Evolutionary conservation across 148 eudicot species (phyloP).

Genomic region (Rhododendron simsii): DNA sequence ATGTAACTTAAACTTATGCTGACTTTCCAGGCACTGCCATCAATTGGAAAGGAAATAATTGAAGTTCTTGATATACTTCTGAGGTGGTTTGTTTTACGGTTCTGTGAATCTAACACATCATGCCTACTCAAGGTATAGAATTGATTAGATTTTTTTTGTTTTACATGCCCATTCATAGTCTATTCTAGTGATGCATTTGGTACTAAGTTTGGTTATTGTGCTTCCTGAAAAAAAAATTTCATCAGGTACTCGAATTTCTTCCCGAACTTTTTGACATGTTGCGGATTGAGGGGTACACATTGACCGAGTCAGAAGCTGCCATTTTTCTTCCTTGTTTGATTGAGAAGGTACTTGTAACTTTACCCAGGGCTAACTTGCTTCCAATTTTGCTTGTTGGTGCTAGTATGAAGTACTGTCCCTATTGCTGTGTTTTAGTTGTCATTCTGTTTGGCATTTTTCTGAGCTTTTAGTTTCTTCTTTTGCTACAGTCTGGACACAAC

Average conservation of each 20-base stretch:
- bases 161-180: not conserved
- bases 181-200: not conserved
- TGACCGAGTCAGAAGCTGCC: constrained; percentile 93
- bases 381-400: constrained; percentile 2
- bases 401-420: not conserved
- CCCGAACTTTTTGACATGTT: constrained; percentile 79
- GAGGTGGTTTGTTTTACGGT: constrained; percentile 90
- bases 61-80: constrained; percentile 88
- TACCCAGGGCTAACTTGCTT: not conserved
- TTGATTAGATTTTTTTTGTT: not conserved
- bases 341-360: constrained; percentile 60
- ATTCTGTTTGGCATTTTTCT: not conserved
- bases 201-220: not conserved
- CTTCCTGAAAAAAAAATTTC: not conserved
- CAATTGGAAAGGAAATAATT: constrained; percentile 63
- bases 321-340: constrained; percentile 86
- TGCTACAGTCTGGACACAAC: constrained; percentile 83
- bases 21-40: constrained; percentile 67
- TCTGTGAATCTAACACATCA: constrained; percentile 91
- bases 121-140: constrained; percentile 77
- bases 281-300: constrained; percentile 72
- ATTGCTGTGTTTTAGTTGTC: not conserved
- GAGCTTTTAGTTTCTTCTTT: constrained; percentile 3
- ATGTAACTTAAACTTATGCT: constrained; percentile 9
- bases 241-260: constrained; percentile 87